Evolutionary conservation across 768 basidiomycete genomes (phyloP).

Genomic region (Botryobasidium botryosum): DNA sequence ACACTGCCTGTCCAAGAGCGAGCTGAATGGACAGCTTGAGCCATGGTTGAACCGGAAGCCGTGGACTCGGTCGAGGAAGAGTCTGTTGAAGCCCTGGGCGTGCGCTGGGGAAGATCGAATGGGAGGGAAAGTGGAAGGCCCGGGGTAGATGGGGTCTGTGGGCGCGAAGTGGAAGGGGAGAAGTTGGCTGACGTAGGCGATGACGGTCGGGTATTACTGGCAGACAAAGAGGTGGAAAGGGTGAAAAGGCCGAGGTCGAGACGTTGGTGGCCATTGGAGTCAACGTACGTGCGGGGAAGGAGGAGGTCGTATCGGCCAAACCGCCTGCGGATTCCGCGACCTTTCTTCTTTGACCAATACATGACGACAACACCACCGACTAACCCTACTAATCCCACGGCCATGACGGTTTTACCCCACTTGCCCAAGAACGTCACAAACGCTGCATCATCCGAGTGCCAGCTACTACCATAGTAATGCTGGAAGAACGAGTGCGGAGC

Average conservation of each 20-base stretch:
- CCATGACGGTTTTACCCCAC: constrained; percentile 83
- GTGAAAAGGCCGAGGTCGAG: constrained; percentile 47
- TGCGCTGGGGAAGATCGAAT: constrained; percentile 38
- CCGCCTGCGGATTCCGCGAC: constrained; percentile 4
- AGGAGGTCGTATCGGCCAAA: constrained; percentile 44
- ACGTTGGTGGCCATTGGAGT: constrained; percentile 55
- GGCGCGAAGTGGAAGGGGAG: constrained; percentile 25
- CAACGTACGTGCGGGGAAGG: constrained; percentile 48
- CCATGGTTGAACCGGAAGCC: too few species aligned
- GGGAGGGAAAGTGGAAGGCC: constrained; percentile 43
- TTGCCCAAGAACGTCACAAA: constrained; percentile 84
- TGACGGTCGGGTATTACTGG: constrained; percentile 2
- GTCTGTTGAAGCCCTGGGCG: constrained; percentile 22
- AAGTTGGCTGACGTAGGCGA: constrained; percentile 31
- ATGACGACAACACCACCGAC: constrained; percentile 45
- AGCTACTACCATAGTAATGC: constrained; percentile 96
- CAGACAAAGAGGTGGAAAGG: constrained; percentile 18
- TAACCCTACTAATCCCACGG: constrained; percentile 58
- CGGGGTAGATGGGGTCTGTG: constrained; percentile 34
- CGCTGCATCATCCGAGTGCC: constrained; percentile 97
- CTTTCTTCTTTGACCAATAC: constrained; percentile 7
- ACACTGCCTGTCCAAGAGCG: constrained; percentile 32
- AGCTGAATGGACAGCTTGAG: constrained; percentile 38
- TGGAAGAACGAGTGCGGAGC: constrained; percentile 86
- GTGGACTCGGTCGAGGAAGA: constrained; percentile 28